Base-by-base conservation (phyloP, 1,284 basidiomycete genomes). In the Rhodotorula sp. region DNA sequence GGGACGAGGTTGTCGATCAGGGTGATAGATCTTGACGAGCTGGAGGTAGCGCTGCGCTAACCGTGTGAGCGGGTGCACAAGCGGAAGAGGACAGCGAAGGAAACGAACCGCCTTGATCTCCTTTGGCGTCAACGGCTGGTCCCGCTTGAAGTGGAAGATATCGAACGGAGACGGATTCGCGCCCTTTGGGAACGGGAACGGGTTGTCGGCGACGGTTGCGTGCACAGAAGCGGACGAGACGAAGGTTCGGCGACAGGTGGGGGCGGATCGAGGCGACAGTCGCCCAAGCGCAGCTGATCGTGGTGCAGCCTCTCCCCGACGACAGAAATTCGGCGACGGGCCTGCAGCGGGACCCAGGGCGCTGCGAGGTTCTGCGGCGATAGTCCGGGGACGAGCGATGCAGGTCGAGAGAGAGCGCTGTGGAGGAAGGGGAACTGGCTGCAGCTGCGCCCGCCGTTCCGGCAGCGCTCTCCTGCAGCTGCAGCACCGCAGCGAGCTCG, bases 141-240 rank as follows among this genome's bases (percentile, higher is more conserved):
- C 41, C 2, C 55, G 61, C 8, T 58, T 23, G 49, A 75, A 64
- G 57, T 75, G 74, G 25, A 75, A 75, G 62, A 75, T 75, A 12
- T 75, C 74, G 27, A 71, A 69, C 16, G 74, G 74, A n/a, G 70
- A 64, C 0, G 74, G 72, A 34, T 69, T 49, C 23, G 55, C 16
- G 10, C 61, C 64, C 13, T 61, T 56, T 4, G 74, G 74, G 65
- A 74, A 75, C 25, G 72, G 62, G 44, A 73, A 61, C 41, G 66
- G 64, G 55, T 49, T 48, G 5, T 58, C 61, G 23, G 25, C 45
- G 45, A 60, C 59, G 17, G 52, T n/a, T 7, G 59, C 66, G 25
- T 19, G 53, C 2, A 41, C 53, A 5, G 10, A 17, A 1, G 21
- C 19, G 16, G 53, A 9, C 10, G 41, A 27, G 12, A 59, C 42